Base-by-base conservation (phyloP, 2,329 filamentous ascomycete genomes). In the Pyricularia grisea region DNA sequence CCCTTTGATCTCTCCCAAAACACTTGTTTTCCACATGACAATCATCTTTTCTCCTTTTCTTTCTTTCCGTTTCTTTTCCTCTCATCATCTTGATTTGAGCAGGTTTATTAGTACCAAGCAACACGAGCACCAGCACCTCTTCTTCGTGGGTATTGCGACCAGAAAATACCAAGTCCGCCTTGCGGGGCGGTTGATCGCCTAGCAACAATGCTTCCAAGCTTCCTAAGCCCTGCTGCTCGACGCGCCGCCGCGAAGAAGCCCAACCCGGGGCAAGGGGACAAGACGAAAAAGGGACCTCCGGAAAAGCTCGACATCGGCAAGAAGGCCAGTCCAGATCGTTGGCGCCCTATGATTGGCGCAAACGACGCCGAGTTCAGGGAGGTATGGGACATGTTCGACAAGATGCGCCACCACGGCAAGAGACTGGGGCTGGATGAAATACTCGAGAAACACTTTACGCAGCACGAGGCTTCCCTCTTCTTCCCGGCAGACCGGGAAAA, bases 381-480 rank as follows among this genome's bases (percentile, higher is more conserved):
- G 5, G 28, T 31, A 33, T 58, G 23, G 42, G 30, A 42, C 20
- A 33, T 31, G 67, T 63, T 68, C 55, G 17, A 25, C 28, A 65
- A 23, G 17, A 61, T 69, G 25, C 61, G 65, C 50, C 12, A 28
- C 33, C 33, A 42, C 12, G 64, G 36, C 5, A 17, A 58, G n/a
- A 11, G 30, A 4, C 10, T 25, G 28, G 6, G 31, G 28, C 50
- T 69, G 23, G 12, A 17, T 12, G 61, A 66, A 4, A 55, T 68
- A 23, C 55, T 69, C 7, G 66, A 66, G 10, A 61, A 50, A n/a
- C 20, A 65, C 61, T 69, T 69, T 63, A 61, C 66, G 2, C 33
- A 17, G 20, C 66, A 65, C 66, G 69, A 69, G 69, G 60, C 58
- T 36, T 23, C n/a, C 17, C 58, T 69, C n/a, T 55, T 69, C 25